phyloP scores from a whole-genome alignment of 495 filamentous ascomycete genomes.

The Penicillium daleae region DNA sequence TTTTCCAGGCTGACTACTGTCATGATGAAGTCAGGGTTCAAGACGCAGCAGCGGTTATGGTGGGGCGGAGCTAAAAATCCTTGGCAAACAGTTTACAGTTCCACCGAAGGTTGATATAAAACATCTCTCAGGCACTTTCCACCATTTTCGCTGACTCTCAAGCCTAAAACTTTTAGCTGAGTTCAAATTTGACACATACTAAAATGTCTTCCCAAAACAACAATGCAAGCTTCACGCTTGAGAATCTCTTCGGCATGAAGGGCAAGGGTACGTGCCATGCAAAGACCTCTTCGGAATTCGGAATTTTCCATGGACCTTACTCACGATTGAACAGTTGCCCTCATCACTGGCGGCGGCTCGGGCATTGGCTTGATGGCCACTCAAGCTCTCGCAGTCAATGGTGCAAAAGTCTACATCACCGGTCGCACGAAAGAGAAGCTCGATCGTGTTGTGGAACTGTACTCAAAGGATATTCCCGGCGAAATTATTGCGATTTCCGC shows the following conservation, averaged over 20 bases:
- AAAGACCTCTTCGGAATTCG: not conserved
- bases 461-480: conserved; percentile 51
- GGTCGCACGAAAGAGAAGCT: conserved; percentile 60
- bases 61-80: not conserved
- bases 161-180: not conserved
- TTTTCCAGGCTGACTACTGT: not conserved
- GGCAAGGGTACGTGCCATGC: not conserved
- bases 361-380: conserved; percentile 57
- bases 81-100: not conserved
- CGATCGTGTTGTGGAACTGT: conserved; percentile 51
- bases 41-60: not conserved
- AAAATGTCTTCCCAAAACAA: conserved; percentile 2
- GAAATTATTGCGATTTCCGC: conserved; percentile 59
- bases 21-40: conserved; percentile 5
- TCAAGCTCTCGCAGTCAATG: conserved; percentile 64
- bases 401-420: conserved; percentile 63
- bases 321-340: conserved; percentile 41
- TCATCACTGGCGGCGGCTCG: conserved; percentile 59
- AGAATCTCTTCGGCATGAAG: conserved; percentile 8
- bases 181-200: conserved; percentile 10
- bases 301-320: too few relatives aligned
- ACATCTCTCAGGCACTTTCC: not conserved
- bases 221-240: conserved; percentile 1
- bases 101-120: not conserved
- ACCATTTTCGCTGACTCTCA: not conserved